phyloP scores from a whole-genome alignment of 805 yeast species.

The Lachancea sp. region DNA sequence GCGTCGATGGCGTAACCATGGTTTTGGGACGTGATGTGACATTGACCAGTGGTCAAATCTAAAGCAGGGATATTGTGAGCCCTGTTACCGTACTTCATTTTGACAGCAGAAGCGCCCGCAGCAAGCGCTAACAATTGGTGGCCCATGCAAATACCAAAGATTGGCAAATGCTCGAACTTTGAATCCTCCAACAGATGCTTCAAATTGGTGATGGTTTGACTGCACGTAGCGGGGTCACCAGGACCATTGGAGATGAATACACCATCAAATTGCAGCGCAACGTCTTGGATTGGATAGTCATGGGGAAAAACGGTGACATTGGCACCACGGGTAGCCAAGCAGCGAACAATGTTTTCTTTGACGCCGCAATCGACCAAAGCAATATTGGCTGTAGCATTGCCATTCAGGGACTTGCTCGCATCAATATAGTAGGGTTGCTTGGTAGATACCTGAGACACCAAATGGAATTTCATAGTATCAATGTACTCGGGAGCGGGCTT shows the following conservation, averaged over 20 bases:
- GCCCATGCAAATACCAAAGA: constrained; percentile 96
- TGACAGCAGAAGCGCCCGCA: constrained; percentile 85
- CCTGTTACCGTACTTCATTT: constrained; percentile 96
- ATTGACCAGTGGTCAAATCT: constrained; percentile 82
- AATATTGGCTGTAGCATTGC: constrained; percentile 54
- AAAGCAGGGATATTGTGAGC: constrained; percentile 98
- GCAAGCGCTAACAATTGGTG: constrained; percentile 96
- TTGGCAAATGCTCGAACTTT: constrained; percentile 61
- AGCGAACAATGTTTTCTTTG: constrained; percentile 92
- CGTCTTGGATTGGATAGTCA: constrained; percentile 85
- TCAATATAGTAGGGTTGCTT: constrained; percentile 93
- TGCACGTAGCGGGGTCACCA: constrained; percentile 93
- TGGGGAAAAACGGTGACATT: constrained; percentile 95
- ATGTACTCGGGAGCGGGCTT: constrained; percentile 47
- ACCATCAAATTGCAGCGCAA: constrained; percentile 91
- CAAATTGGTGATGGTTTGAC: constrained; percentile 67
- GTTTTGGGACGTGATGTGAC: constrained; percentile 97
- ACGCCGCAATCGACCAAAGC: constrained; percentile 98
- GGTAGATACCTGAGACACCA: constrained; percentile 91
- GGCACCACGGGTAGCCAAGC: constrained; percentile 91
- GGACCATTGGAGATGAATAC: constrained; percentile 94
- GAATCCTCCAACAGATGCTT: constrained; percentile 56
- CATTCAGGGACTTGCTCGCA: constrained; percentile 47
- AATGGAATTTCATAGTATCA: constrained; percentile 84
- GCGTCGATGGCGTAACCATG: constrained; percentile 97